Evolutionary conservation across 495 filamentous ascomycete genomes (phyloP).

Genomic region (Hypoxylon cercidicola): DNA sequence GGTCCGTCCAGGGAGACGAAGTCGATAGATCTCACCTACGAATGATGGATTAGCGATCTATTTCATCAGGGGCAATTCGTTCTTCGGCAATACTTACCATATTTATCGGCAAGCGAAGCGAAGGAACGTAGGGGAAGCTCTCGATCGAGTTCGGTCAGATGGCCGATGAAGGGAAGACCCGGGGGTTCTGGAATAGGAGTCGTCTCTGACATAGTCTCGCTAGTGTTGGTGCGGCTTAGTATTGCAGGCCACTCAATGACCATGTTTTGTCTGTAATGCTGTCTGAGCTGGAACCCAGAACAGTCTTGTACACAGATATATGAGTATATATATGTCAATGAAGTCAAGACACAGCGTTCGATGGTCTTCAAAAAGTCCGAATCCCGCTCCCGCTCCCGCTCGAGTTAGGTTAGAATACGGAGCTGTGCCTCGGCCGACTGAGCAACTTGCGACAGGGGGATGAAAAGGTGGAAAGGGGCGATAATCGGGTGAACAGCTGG

Average conservation of each 20-base stretch:
- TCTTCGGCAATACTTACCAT: slow-evolving; percentile 36
- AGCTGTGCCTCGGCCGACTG: background rate
- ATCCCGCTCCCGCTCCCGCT: slow-evolving; percentile 4
- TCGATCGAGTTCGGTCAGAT: slow-evolving; percentile 41
- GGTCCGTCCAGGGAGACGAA: slow-evolving; percentile 40
- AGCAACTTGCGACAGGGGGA: background rate
- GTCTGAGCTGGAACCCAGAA: slow-evolving; percentile 20
- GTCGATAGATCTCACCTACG: slow-evolving; percentile 44
- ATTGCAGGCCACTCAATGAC: slow-evolving; percentile 36
- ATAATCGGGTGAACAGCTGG: slow-evolving; percentile 17
- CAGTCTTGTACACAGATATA: slow-evolving; percentile 4
- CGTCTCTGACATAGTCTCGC: slow-evolving; percentile 33
- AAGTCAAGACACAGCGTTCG: slow-evolving; percentile 8
- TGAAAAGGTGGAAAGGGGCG: background rate
- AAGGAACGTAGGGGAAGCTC: slow-evolving; percentile 38
- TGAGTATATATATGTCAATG: slow-evolving; percentile 3
- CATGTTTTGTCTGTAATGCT: slow-evolving; percentile 16
- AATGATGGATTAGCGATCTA: slow-evolving; percentile 7
- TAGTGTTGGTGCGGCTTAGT: slow-evolving; percentile 15
- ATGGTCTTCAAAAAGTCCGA: slow-evolving; percentile 18
- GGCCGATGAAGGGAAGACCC: slow-evolving; percentile 43
- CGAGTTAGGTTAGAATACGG: background rate
- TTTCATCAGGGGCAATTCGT: background rate
- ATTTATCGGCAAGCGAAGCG: slow-evolving; percentile 41
- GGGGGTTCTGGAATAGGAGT: slow-evolving; percentile 47